Conservation (phyloP, 169 alveolate species). For the Cryptosporidium viatorum region DNA sequence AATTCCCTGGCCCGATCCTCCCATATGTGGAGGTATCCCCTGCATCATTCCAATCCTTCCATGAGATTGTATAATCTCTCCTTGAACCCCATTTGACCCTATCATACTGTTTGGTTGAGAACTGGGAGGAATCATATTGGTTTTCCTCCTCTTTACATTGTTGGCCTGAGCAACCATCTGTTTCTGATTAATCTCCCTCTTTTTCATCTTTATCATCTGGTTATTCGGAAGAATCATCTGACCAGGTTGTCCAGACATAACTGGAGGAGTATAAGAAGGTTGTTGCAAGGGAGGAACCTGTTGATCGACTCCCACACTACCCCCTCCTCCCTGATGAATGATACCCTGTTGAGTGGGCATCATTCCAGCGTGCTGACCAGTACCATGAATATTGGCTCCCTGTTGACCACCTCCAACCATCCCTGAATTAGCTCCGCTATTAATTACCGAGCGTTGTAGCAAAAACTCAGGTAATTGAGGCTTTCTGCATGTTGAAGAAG, state of each 20-base stretch:
- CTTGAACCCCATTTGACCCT: constrained; percentile 5
- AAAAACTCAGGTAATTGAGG: constrained; percentile 74
- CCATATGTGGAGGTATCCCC: constrained; percentile 21
- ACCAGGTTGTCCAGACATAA: constrained; percentile 14
- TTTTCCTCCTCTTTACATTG: constrained; percentile 42
- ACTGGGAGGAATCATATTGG: constrained; percentile 9
- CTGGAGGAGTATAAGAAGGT: constrained; percentile 53
- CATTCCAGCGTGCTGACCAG: background rate
- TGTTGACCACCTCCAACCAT: background rate
- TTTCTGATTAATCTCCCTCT: constrained; percentile 54
- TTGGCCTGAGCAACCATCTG: background rate
- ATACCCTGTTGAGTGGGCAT: background rate
- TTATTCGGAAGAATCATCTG: constrained; percentile 14
- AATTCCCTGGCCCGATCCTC: background rate
- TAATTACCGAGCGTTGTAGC: constrained; percentile 59
- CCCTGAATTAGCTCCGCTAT: background rate
- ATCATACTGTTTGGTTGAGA: background rate
- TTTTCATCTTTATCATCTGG: constrained; percentile 53
- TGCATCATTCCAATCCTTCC: constrained; percentile 5
- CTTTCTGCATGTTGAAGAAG: constrained; percentile 66
- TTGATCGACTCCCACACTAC: background rate
- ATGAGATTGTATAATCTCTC: constrained; percentile 7
- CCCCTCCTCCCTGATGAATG: background rate
- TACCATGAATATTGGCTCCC: background rate
- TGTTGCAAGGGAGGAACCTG: constrained; percentile 1